Conservation (phyloP, 768 basidiomycete genomes). For the Boletus tomentosulus region DNA sequence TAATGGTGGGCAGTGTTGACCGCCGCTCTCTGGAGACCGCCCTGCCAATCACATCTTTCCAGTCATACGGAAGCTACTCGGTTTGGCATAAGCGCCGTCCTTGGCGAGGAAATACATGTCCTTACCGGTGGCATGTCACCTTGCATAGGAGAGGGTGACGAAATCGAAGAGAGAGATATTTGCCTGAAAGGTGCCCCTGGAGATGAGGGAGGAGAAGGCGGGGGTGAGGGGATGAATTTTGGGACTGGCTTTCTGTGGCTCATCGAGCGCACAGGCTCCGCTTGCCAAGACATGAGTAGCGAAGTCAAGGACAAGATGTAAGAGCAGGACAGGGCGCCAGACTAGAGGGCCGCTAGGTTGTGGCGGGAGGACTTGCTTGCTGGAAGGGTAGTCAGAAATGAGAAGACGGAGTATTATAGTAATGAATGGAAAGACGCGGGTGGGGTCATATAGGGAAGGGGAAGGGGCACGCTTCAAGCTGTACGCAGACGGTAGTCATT, state of each 20-base stretch:
- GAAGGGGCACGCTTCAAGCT: slow-evolving; percentile 27
- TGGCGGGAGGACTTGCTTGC: slow-evolving; percentile 13
- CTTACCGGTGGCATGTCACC: slow-evolving; percentile 33
- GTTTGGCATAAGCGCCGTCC: slow-evolving; percentile 4
- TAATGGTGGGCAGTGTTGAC: slow-evolving; percentile 30
- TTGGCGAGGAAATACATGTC: background rate
- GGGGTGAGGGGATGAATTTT: slow-evolving; percentile 60
- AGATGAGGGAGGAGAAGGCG: slow-evolving; percentile 36
- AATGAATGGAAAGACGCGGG: slow-evolving; percentile 25
- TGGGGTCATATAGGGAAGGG: slow-evolving; percentile 30
- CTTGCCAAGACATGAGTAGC: slow-evolving; percentile 22
- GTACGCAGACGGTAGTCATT: slow-evolving; percentile 30
- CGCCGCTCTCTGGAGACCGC: slow-evolving; percentile 30
- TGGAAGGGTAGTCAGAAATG: slow-evolving; percentile 23
- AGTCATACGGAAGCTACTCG: slow-evolving; percentile 32
- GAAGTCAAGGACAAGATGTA: slow-evolving; percentile 5
- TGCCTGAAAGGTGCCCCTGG: slow-evolving; percentile 32
- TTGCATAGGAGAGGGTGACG: slow-evolving; percentile 15
- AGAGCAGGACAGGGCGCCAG: slow-evolving; percentile 11
- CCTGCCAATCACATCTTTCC: slow-evolving; percentile 34
- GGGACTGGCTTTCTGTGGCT: slow-evolving; percentile 74
- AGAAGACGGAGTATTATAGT: slow-evolving; percentile 29
- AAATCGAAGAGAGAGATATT: slow-evolving; percentile 27
- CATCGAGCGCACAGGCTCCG: slow-evolving; percentile 37
- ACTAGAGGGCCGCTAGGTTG: slow-evolving; percentile 6